These are phyloP conservation scores for Phytopythium montanum DNA, from an alignment of 352 stramenopile species.

Conservation along the genomic window DNA sequence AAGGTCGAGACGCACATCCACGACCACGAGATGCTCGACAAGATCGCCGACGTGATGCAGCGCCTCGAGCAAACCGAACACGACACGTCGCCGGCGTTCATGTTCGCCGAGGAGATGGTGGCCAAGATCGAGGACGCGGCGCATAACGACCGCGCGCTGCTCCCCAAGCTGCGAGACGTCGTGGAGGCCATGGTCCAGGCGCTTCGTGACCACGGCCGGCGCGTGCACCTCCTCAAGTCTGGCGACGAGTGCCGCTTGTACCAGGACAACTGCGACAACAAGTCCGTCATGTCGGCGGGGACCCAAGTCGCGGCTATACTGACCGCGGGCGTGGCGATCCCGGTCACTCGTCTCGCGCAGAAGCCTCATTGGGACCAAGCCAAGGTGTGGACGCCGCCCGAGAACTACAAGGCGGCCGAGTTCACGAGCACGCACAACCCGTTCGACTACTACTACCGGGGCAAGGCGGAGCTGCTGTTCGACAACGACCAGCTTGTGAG, in stretches of 20 bases:
- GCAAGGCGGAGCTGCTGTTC: neutral
- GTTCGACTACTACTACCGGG: neutral
- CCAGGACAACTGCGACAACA: neutral
- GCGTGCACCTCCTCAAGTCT: neutral
- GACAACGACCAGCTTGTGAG: neutral
- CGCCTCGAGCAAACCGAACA: neutral
- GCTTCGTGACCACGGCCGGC: neutral
- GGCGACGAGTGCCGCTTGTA: neutral
- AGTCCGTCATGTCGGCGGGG: neutral
- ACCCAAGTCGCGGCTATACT: no score
- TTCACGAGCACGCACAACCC: neutral
- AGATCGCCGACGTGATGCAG: neutral
- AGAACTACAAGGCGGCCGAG: neutral
- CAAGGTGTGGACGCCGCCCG: neutral
- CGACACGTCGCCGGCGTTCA: neutral
- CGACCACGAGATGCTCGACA: neutral
- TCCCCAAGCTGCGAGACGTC: neutral
- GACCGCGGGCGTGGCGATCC: neutral
- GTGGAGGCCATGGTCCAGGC: neutral
- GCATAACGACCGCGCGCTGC: neutral
- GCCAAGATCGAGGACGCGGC: neutral
- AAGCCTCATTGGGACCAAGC: neutral
- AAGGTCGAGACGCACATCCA: neutral
- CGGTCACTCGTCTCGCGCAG: neutral
- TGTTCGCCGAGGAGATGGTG: neutral